These are phyloP conservation scores for Orbilia ellipsospora DNA, from an alignment of 2,329 filamentous ascomycete species.

Conservation along the genomic window DNA sequence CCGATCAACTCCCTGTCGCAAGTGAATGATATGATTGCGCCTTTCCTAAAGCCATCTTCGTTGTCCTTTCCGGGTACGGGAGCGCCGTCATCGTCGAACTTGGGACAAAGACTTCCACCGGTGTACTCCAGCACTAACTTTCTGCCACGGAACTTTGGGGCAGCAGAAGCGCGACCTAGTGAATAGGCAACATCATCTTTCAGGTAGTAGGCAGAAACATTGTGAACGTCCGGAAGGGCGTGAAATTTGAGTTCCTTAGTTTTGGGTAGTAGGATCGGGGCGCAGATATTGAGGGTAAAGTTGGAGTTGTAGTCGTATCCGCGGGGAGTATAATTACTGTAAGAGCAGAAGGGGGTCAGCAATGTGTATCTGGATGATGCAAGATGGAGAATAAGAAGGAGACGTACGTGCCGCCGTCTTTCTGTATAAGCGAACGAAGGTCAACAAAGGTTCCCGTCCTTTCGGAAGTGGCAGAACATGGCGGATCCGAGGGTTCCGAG, in stretches of 20 bases:
- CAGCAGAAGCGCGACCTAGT: constrained; percentile 58
- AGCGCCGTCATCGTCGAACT: constrained; percentile 61
- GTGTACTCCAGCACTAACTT: constrained; percentile 82
- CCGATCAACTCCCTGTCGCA: constrained; percentile 83
- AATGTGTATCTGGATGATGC: not conserved
- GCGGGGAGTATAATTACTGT: constrained; percentile 64
- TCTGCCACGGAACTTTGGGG: constrained; percentile 72
- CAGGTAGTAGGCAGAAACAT: constrained; percentile 82
- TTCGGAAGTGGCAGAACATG: constrained; percentile 49
- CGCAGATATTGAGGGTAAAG: constrained; percentile 86
- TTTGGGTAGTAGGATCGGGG: constrained; percentile 66
- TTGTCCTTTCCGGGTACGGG: constrained; percentile 62
- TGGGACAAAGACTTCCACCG: constrained; percentile 76
- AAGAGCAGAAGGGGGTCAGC: not conserved
- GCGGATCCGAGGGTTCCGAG: constrained; percentile 31
- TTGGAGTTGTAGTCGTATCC: constrained; percentile 83
- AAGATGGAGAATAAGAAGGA: not conserved
- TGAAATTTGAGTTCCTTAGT: constrained; percentile 40
- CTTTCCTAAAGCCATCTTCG: constrained; percentile 70
- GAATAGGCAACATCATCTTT: constrained; percentile 58
- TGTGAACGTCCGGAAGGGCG: constrained; percentile 64
- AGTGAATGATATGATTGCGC: constrained; percentile 88
- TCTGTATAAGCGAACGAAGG: constrained; percentile 40
- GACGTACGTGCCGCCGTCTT: constrained; percentile 21
- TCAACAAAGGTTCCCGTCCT: constrained; percentile 45